phyloP scores from a whole-genome alignment of 1,139 yeast genomes.

The Protomyces macrosporus region DNA sequence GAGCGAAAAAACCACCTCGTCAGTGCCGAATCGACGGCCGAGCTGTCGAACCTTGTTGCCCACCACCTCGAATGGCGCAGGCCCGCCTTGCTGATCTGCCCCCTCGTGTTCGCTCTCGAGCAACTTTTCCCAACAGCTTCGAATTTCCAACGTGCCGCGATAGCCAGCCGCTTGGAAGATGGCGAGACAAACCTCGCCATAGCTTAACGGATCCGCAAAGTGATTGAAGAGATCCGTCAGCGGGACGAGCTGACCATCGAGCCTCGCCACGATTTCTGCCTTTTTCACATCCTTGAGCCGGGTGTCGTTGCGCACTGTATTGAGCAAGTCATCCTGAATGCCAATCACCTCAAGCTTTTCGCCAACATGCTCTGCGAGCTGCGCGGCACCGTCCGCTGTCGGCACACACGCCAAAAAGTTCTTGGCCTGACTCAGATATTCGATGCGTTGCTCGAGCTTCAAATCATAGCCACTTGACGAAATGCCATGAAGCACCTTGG shows the following conservation, averaged over 20 bases:
- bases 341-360: conserved; percentile 84
- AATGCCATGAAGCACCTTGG: conserved; percentile 67
- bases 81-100: conserved; percentile 39
- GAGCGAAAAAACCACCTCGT: conserved; percentile 76
- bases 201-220: conserved; percentile 82
- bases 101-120: conserved; percentile 36
- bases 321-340: conserved; percentile 74
- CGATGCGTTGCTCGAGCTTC: conserved; percentile 68
- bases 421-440: conserved; percentile 82
- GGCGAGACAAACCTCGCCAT: conserved; percentile 70
- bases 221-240: conserved; percentile 78
- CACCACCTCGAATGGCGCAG: conserved; percentile 38
- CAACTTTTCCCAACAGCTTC: conserved; percentile 41
- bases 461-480: conserved; percentile 67
- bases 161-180: conserved; percentile 76
- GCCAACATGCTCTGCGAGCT: conserved; percentile 61
- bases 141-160: conserved; percentile 37
- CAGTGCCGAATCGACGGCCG: conserved; percentile 49
- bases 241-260: conserved; percentile 61
- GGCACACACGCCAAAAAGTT: conserved; percentile 73
- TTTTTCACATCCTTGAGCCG: conserved; percentile 48
- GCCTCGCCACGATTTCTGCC: conserved; percentile 48
- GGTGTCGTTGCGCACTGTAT: conserved; percentile 54
- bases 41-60: conserved; percentile 44
- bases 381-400: conserved; percentile 47